Base-by-base conservation (phyloP, 352 stramenopile species). In the Phytophthora macrochlamydospora region DNA sequence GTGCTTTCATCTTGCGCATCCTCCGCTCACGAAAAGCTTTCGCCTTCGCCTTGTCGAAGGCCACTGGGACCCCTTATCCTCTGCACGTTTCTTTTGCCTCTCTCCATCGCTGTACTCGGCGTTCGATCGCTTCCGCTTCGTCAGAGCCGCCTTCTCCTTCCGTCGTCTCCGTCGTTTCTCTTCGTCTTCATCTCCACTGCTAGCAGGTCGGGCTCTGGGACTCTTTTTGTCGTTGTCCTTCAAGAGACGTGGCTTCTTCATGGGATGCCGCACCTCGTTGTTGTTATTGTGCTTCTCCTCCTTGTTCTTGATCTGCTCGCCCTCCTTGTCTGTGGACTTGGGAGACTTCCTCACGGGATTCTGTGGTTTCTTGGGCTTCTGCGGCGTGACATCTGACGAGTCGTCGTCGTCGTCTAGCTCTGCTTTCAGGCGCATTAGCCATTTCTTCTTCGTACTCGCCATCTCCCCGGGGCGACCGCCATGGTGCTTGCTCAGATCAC, bases 341-440 rank as follows among this genome's bases (percentile, higher is more conserved):
- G 24, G 14, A 33, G 37, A 14, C 55, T 59, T 57, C 50, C 24
- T 65, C 7, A 53, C 51, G 42, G n/a, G 42, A n/a, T 66, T 57
- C 24, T 32, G 46, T 31, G n/a, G n/a, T 60, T 14, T 56, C 43
- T 6, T n/a, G 44, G n/a, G 48, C 33, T 51, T 37, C 18, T 64
- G 54, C 8, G 54, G 42, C 18, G 63, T 60, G 6, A 62, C 68
- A 45, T 76, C 68, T 1, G 68, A 69, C 14, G 63, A 72, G 29
- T 75, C 62, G n/a, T 76, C 68, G 24, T 76, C 59, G 14, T 73
- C 64, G 30, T 55, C 49, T 11, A 73, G 44, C 7, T 6, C 46
- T 13, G 44, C 57, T 14, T 68, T 61, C 11, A 76, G 51, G 13
- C 54, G 44, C 59, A 69, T 76, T 24, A 73, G 68, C 68, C 68